Evolutionary conservation across 495 filamentous ascomycete species (phyloP).

Genomic region (Aspergillus affinis): DNA sequence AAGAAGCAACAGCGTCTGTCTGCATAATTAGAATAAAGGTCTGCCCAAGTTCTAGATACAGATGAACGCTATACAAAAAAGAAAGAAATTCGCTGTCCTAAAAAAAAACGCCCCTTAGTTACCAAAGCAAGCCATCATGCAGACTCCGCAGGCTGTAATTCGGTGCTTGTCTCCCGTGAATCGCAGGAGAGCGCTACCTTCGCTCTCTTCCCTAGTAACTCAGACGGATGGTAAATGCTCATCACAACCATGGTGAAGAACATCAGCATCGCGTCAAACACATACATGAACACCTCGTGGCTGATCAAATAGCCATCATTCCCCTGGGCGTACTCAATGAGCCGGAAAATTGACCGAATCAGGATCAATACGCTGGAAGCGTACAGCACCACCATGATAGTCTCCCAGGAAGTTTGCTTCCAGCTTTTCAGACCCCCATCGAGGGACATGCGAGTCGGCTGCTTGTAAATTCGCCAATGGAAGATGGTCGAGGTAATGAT

Average conservation of each 20-base stretch:
- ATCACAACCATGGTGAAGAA: conserved; percentile 50
- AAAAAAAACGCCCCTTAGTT: not conserved
- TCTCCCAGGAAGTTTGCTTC: conserved; percentile 37
- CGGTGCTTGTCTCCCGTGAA: not conserved
- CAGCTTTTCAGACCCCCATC: conserved; percentile 29
- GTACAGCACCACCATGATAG: conserved; percentile 48
- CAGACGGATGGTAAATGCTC: conserved; percentile 28
- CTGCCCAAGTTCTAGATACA: not conserved
- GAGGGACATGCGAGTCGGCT: conserved; percentile 23
- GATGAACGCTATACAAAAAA: not conserved
- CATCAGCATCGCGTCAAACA: conserved; percentile 64
- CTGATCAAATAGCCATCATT: conserved; percentile 46
- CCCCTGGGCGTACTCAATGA: conserved; percentile 62
- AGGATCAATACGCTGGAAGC: conserved; percentile 53
- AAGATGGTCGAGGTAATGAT: conserved; percentile 33
- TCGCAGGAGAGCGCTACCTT: not conserved
- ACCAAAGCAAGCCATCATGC: not conserved
- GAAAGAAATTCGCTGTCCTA: not conserved
- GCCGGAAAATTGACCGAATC: conserved; percentile 59
- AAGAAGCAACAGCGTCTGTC: no score
- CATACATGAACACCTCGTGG: conserved; percentile 59
- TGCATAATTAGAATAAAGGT: not conserved
- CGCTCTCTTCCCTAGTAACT: not conserved
- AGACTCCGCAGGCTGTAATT: not conserved
- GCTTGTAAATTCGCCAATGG: conserved; percentile 32